These are phyloP conservation scores for Dalbergia oliveri DNA, from an alignment of 306 rosid species.

Conservation along the genomic window DNA sequence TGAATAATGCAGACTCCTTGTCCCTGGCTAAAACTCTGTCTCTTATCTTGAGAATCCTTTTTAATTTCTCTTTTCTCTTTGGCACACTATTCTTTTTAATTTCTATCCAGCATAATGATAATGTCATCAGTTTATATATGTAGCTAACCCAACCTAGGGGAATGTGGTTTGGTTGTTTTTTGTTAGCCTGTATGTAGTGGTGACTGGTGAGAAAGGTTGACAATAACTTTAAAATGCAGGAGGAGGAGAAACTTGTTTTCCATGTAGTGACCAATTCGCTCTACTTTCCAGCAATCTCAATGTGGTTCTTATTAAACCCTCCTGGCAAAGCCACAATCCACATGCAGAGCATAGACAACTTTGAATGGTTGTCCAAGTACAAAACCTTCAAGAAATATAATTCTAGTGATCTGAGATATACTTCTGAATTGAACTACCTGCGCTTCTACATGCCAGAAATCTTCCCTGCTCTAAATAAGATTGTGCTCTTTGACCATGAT, in stretches of 20 bases:
- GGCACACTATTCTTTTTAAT: background rate
- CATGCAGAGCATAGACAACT: slow-evolving; percentile 73
- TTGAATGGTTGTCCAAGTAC: slow-evolving; percentile 73
- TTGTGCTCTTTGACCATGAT: slow-evolving; percentile 89
- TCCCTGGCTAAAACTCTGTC: slow-evolving; percentile 4
- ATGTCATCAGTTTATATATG: slow-evolving; percentile 22
- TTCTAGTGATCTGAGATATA: slow-evolving; percentile 77
- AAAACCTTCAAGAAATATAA: slow-evolving; percentile 53
- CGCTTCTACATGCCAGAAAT: slow-evolving; percentile 89
- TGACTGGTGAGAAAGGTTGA: slow-evolving; percentile 41
- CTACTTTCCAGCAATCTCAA: slow-evolving; percentile 87
- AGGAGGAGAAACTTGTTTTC: slow-evolving; percentile 80
- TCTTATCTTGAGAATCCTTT: background rate
- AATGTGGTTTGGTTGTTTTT: background rate
- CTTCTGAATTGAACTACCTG: slow-evolving; percentile 88
- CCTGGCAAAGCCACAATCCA: slow-evolving; percentile 83
- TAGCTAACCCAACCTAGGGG: background rate
- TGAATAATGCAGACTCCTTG: slow-evolving; percentile 16
- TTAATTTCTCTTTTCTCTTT: too few relatives aligned
- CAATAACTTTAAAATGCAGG: slow-evolving; percentile 61
- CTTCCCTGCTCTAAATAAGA: slow-evolving; percentile 79
- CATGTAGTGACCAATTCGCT: slow-evolving; percentile 91
- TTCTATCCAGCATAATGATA: background rate
- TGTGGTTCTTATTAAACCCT: slow-evolving; percentile 94
- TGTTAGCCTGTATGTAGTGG: slow-evolving; percentile 15